Percentiles rank a stretch among this genome's conserved stretches.
These are phyloP conservation scores for Aspergillus puulaauensis DNA, from an alignment of 2,329 filamentous ascomycete genomes.

Conservation along the genomic window DNA sequence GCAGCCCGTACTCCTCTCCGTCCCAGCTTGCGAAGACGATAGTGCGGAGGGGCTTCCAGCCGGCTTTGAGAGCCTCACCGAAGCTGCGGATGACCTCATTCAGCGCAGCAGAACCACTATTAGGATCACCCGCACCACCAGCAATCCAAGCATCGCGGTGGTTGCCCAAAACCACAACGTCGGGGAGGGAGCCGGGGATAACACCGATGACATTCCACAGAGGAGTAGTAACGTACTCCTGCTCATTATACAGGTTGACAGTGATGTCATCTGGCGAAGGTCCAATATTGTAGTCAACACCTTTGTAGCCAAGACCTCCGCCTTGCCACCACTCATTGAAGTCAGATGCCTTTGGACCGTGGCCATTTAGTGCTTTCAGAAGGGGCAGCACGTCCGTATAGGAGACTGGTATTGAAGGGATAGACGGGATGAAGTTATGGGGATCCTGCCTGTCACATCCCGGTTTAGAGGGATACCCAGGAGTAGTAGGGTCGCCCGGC, in stretches of 20 bases:
- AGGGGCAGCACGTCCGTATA: slow-evolving; percentile 84
- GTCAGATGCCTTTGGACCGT: slow-evolving; percentile 74
- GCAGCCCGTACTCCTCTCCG: slow-evolving; percentile 79
- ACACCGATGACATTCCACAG: slow-evolving; percentile 91
- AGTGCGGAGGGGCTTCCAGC: slow-evolving; percentile 84
- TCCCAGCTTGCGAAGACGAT: slow-evolving; percentile 90
- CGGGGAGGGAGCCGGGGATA: slow-evolving; percentile 80
- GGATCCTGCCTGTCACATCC: slow-evolving; percentile 75
- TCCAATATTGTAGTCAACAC: slow-evolving; percentile 80
- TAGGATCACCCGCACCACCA: slow-evolving; percentile 80
- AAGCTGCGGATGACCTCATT: slow-evolving; percentile 78
- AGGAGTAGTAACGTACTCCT: slow-evolving; percentile 77
- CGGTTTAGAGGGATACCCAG: slow-evolving; percentile 89
- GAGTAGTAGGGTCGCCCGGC: slow-evolving; percentile 80
- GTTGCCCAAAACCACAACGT: slow-evolving; percentile 88
- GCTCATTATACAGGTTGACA: slow-evolving; percentile 73
- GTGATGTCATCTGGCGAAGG: slow-evolving; percentile 72
- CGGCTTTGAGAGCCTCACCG: slow-evolving; percentile 66
- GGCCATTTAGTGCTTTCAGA: slow-evolving; percentile 84
- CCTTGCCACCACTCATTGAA: slow-evolving; percentile 73
- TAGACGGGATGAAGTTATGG: slow-evolving; percentile 70
- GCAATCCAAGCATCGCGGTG: slow-evolving; percentile 89
- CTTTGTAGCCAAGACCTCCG: slow-evolving; percentile 73
- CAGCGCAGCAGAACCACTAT: slow-evolving; percentile 75
- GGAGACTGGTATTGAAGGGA: slow-evolving; percentile 89